Conservation (phyloP, 352 stramenopile species). For the Pythium sukuiense region DNA sequence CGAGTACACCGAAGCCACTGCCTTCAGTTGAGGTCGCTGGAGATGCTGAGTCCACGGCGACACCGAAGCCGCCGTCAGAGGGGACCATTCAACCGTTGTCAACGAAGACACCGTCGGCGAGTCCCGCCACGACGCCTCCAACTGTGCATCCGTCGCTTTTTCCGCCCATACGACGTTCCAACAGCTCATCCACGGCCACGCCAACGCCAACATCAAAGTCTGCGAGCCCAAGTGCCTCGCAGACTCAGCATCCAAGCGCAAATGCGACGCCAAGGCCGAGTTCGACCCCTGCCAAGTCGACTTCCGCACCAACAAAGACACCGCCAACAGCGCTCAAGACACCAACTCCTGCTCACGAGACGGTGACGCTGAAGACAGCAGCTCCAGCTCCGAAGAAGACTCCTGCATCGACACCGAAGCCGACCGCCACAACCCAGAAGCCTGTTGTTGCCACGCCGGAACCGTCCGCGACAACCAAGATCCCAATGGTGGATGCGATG, state of each 20-base stretch:
- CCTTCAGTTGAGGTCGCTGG: not conserved
- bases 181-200: not conserved
- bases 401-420: not conserved
- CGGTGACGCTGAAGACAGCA: not conserved
- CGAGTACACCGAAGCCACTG: no score
- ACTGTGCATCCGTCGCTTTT: not conserved
- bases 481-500: not conserved
- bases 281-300: not conserved
- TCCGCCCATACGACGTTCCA: not conserved
- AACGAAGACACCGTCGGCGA: not conserved
- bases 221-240: not conserved
- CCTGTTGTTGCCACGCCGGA: not conserved
- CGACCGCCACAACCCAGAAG: not conserved
- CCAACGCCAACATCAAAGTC: not conserved
- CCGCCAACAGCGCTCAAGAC: slow-evolving; percentile 1
- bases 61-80: not conserved
- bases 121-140: not conserved
- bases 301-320: slow-evolving; percentile 11
- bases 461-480: not conserved
- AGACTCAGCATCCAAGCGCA: not conserved
- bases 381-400: not conserved
- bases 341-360: not conserved
- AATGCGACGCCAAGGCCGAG: not conserved
- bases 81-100: not conserved
- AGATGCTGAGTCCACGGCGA: not conserved